Base-by-base conservation (phyloP, 179 eudicot species). In the Monotropa hypopitys region DNA sequence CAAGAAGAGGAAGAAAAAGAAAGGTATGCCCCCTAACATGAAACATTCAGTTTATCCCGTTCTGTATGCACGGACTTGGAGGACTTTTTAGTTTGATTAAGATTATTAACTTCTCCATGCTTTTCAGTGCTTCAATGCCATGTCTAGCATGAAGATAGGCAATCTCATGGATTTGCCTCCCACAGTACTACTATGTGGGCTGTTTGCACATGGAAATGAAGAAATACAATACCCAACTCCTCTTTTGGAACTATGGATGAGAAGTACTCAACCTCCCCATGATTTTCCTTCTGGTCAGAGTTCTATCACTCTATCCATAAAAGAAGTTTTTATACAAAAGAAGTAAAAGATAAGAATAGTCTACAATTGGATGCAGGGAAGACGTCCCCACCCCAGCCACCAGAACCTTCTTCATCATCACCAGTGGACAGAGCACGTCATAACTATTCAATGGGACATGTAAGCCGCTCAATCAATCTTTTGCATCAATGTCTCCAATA, bases 131-230 rank as follows among this genome's bases (percentile, higher is more conserved):
- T 62, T 75, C 68, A 43, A 67, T 75, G 54, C 73, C 56, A 62
- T 77, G 79, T 77, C 90, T 65, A 51, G 74, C 61, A 85, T 84
- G 87, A 93, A 91, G 89, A 80, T 86, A 10, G 78, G 83, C 63
- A 80, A 85, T 47, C 84, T 89, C 78, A 79, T 89, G 88, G 92
- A 93, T 18, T 70, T 93, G 77, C 99, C 99, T 76, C 96, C 97
- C 56, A 82, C 82, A 35, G 91, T 84, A 33, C 80, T 96, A 69
- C 65, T 81, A 57, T 88, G 81, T 83, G 90, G 86, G 67, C 76
- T 91, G 54, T 45, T 88, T 35, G 83, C 80, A 56, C 78, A 75
- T 77, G 85, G 80, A 77, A 76, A 69, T 77, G 43, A 75, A 38
- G 84, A 83, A 83, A 70, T 84, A 21, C 67, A 96, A 83, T 96